Evolutionary conservation across 2,329 filamentous ascomycete genomes (phyloP), one percentile per base, ranked within the genome.

Genomic region (Hymenoscyphus linearis): DNA sequence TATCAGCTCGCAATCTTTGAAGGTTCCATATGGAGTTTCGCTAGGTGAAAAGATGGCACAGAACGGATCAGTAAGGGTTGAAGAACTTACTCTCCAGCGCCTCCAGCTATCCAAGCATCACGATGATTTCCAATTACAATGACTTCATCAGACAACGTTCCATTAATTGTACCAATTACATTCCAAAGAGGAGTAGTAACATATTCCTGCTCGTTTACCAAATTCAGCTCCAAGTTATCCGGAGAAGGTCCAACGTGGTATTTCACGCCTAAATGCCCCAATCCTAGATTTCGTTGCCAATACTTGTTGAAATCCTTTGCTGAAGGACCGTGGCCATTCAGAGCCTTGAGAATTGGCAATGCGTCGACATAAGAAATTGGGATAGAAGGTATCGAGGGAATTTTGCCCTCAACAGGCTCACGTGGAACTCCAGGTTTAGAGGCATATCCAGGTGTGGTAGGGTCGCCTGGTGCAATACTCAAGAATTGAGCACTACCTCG

Each of bases 361-460:
- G 90, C 93, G 68, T 98, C 93, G 6, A 80, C 76, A 72, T 96
- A 97, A 0, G 93, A 97, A 57, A 98, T 90, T 3, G 93, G 93
- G 1, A 97, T 78, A 0, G 93, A 98, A 0, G 95, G 93, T 59
- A 98, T 98, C 2, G 84, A 86, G 0, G 95, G 90, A 35, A 88
- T 95, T 6, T 83, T 82, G 31, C 83, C 79, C 22, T 91, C 80
- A 0, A 87, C 85, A 7, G 91, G 85, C 61, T 85, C 80, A 26
- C 93, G 87, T 37, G 91, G 90, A 26, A 81, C 89, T n/a, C 89
- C 93, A 4, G 93, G 93, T 74, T 93, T 93, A 0, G 92, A 96
- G 7, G 93, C 90, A 71, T 96, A 97, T 12, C 95, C 95, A 18
- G 92, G 91, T 0, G 95, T 98, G 0, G 95, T 96, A 74, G 93